These are phyloP conservation scores for Tulasnella sp. DNA, from an alignment of 768 basidiomycete species.

Conservation along the genomic window DNA sequence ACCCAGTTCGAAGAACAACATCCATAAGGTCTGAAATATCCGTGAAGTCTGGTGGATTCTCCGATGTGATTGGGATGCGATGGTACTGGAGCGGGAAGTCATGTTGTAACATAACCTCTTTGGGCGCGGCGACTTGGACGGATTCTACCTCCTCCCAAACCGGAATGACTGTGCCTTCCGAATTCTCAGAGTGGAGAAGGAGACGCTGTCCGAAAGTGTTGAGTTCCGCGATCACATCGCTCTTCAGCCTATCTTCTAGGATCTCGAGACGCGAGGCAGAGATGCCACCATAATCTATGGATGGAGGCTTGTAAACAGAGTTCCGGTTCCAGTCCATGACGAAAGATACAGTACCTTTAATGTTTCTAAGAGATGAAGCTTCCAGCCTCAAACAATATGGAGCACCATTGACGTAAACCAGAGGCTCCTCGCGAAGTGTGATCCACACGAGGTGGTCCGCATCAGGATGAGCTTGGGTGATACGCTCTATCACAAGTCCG, in stretches of 20 bases:
- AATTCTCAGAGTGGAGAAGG: constrained; percentile 82
- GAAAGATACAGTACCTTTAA: constrained; percentile 72
- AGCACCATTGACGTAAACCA: constrained; percentile 87
- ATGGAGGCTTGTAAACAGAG: background rate
- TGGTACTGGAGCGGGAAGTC: constrained; percentile 56
- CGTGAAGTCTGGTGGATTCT: constrained; percentile 47
- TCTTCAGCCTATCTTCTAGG: constrained; percentile 82
- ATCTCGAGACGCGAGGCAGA: constrained; percentile 84
- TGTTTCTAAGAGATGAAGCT: constrained; percentile 81
- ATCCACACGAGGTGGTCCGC: constrained; percentile 78
- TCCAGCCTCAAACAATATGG: constrained; percentile 85
- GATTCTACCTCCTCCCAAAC: constrained; percentile 87
- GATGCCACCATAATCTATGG: constrained; percentile 83
- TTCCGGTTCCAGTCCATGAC: background rate
- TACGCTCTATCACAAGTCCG: constrained; percentile 63
- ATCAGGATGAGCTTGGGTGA: constrained; percentile 57
- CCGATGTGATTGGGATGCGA: constrained; percentile 90
- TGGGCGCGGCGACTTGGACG: constrained; percentile 70
- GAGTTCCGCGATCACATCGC: constrained; percentile 83
- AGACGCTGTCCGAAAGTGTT: constrained; percentile 77
- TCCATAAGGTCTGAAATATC: constrained; percentile 54
- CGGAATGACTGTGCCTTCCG: constrained; percentile 83
- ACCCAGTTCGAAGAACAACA: constrained; percentile 63
- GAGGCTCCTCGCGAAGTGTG: constrained; percentile 71
- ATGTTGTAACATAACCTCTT: constrained; percentile 75